Base-by-base conservation (phyloP, 2,329 filamentous ascomycete species). In the Pochonia chlamydosporia region DNA sequence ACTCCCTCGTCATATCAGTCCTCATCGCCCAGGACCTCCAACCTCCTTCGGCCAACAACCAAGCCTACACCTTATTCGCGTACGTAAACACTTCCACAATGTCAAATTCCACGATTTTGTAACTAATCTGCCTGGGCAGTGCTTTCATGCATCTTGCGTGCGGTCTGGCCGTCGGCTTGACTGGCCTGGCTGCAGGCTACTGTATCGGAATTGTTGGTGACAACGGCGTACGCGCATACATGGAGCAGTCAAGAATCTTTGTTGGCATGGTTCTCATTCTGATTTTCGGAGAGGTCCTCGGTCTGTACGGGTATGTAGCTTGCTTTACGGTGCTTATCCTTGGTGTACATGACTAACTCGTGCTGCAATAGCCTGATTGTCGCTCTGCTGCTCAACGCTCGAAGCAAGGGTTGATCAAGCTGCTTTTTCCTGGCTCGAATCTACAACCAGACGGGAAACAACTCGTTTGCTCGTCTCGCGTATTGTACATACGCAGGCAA, bases 231-330 rank as follows among this genome's bases (percentile, higher is more conserved):
- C 84, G 93, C 59, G 84, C 90, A 48, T 97, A 95, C 73, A 96
- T 99, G 90, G 82, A 89, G 61, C 93, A 99, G 69, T 95, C 88
- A 43, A 82, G 92, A 54, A 87, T 99, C 56, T 99, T 96, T 59
- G 93, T 99, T 43, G 93, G 93, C 68, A 97, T 97, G 93, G 92
- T 99, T 40, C 73, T 99, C 60, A 97, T 97, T 58, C 79, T 97
- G 54, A 99, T 99, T 80, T 99, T 99, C 65, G 93, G 89, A 48
- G 93, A 99, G 76, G 93, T 99, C 16, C 67, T 99, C 64, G 93
- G 93, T 67, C 84, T 99, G 26, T 99, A 99, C 62, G 93, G 93
- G 89, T 96, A 76, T 57, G 85, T 66, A 52, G 11, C 11, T 11
- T n/a, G 2, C 14, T 7, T 8, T n/a, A 16, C 14, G 18, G 18